Evolutionary conservation across 192 early-diverging fungal species (phyloP), one percentile per base, ranked within the genome.

Genomic region (Coemansia sp.): DNA sequence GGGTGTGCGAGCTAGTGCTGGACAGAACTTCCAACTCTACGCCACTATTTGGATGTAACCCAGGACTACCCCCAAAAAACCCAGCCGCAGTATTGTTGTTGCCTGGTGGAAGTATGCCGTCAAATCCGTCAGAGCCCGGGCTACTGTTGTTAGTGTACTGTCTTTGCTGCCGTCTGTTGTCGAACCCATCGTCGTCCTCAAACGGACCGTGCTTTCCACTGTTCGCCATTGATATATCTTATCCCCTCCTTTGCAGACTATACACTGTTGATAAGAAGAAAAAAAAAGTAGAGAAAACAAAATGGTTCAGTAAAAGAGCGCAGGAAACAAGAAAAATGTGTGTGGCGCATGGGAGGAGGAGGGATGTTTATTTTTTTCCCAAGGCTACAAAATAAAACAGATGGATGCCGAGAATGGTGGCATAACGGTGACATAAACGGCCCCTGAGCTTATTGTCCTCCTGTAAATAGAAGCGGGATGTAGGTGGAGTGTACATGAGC

Each of bases 11-110:
- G 70, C 79, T 82, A 15, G 67, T 70, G 49, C 75, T 82, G 1
- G 79, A 82, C 43, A 82, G 52, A 8, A 70, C 47, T 58, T 82
- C 79, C n/a, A 82, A 70, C 74, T 82, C 79, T 3, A 82, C 79
- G 35, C 78, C 78, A 18, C 60, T 52, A 3, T 35, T 37, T 24
- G 11, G 16, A 41, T 50, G 59, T 38, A 49, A 22, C 0, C 45
- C 50, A 12, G 6, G 41, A 16, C 44, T 50, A n/a, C 35, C 49
- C 1, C 65, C 65, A 43, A 74, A 80, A 66, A 70, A 80, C 16
- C 73, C 78, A 40, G 59, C 68, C 10, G 70, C 44, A 35, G 34
- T 47, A 38, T 24, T 64, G 44, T 24, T 64, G 41, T 32, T 64
- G 43, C 50, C 61, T 32, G 38, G 2, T 44, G 12, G 65, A 35